Evolutionary conservation across 2,329 filamentous ascomycete genomes (phyloP).

Genomic region (Talaromyces sp.): DNA sequence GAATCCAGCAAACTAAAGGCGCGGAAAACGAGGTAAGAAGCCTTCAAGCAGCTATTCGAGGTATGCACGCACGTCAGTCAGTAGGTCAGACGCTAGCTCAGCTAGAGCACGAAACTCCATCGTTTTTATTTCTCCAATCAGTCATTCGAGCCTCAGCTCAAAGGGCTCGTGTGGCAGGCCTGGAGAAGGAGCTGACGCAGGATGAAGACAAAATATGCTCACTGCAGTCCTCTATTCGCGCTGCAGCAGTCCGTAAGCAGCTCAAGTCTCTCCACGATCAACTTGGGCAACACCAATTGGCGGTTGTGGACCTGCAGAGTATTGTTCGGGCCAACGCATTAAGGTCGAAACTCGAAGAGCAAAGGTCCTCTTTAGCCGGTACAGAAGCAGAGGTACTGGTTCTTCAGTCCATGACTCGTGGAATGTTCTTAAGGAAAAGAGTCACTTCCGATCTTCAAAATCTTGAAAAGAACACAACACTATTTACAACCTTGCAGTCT

Average conservation of each 20-base stretch:
- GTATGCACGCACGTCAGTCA: conserved; percentile 46
- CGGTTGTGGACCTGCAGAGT: conserved; percentile 34
- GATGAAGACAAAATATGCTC: conserved; percentile 39
- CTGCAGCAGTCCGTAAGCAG: conserved; percentile 28
- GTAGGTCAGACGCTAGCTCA: conserved; percentile 25
- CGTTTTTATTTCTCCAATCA: conserved; percentile 37
- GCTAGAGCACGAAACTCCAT: conserved; percentile 26
- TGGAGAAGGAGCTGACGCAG: conserved; percentile 41
- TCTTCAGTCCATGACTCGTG: conserved; percentile 53
- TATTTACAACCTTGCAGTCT: conserved; percentile 38
- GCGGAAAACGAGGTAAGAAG: conserved; percentile 60
- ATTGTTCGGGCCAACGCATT: conserved; percentile 30
- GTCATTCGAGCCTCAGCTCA: conserved; percentile 32
- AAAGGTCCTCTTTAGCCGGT: conserved; percentile 40
- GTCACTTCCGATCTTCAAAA: conserved; percentile 29
- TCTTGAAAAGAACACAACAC: conserved; percentile 30
- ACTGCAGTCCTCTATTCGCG: conserved; percentile 48
- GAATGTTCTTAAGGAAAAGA: conserved; percentile 33
- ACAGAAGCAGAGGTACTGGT: conserved; percentile 44
- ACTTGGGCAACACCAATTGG: conserved; percentile 28
- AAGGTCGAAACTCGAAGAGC: conserved; percentile 30
- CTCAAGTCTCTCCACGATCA: conserved; percentile 28
- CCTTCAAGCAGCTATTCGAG: conserved; percentile 60
- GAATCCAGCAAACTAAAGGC: conserved; percentile 60
- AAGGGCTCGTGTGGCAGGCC: conserved; percentile 38